Evolutionary conservation across 306 rosid genomes (phyloP).

Genomic region (Vigna reflexopilosa): DNA sequence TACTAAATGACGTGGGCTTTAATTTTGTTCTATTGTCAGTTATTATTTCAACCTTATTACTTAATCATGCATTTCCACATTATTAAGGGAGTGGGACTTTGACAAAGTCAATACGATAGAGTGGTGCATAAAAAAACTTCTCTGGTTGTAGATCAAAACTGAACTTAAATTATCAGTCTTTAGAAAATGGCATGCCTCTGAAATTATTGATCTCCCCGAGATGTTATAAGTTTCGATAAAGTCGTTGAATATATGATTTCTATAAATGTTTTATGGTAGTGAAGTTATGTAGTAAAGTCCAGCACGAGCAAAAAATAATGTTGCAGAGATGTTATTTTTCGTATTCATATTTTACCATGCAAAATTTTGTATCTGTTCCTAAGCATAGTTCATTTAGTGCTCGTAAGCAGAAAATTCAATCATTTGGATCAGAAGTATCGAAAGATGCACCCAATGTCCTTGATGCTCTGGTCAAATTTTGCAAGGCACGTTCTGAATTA

Average conservation of each 20-base stretch:
- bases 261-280: slow-evolving; percentile 18
- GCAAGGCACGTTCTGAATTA: slow-evolving; percentile 60
- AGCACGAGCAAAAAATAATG: slow-evolving; percentile 5
- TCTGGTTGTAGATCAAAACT: slow-evolving; percentile 8
- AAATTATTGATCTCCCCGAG: slow-evolving; percentile 7
- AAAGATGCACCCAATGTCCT: slow-evolving; percentile 61
- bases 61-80: not conserved
- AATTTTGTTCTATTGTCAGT: slow-evolving; percentile 21
- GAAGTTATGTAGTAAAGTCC: slow-evolving; percentile 16
- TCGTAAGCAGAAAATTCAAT: slow-evolving; percentile 63
- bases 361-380: slow-evolving; percentile 24
- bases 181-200: not conserved
- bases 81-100: not conserved
- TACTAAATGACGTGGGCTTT: slow-evolving; percentile 33
- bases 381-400: slow-evolving; percentile 27
- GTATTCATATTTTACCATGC: slow-evolving; percentile 25
- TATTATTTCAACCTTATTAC: not conserved
- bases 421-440: slow-evolving; percentile 64
- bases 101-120: not conserved
- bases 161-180: slow-evolving; percentile 16
- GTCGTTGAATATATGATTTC: slow-evolving; percentile 5
- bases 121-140: not conserved
- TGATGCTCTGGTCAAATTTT: slow-evolving; percentile 70
- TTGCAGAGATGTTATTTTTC: slow-evolving; percentile 16
- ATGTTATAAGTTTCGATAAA: not conserved